Evolutionary conservation across 1,284 basidiomycete genomes (phyloP).

Genomic region (Inonotus hispidus): DNA sequence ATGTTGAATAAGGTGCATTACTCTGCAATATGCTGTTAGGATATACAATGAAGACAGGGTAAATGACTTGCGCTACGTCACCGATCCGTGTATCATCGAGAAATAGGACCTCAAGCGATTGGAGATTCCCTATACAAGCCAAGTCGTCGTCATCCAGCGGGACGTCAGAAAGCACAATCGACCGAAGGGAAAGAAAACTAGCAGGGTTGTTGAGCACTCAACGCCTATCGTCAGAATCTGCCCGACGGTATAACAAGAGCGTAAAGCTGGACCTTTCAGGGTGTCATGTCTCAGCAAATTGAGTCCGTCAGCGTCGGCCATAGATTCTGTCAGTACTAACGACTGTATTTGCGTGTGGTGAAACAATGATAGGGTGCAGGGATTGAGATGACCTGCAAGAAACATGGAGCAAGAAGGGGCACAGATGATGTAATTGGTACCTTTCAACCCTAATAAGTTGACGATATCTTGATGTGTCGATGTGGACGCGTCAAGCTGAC

Average conservation of each 20-base stretch:
- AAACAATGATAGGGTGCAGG: conserved; percentile 34
- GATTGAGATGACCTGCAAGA: conserved; percentile 36
- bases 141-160: conserved; percentile 44
- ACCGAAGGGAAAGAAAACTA: conserved; percentile 45
- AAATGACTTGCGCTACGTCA: conserved; percentile 49
- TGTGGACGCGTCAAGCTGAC: neutral
- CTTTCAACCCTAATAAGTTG: conserved; percentile 12
- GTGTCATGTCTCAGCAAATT: conserved; percentile 39
- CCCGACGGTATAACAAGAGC: conserved; percentile 12
- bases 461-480: conserved; percentile 16
- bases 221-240: neutral
- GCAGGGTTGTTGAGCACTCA: conserved; percentile 47
- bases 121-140: conserved; percentile 46
- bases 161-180: conserved; percentile 43
- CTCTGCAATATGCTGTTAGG: conserved; percentile 27
- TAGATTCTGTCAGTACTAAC: conserved; percentile 39
- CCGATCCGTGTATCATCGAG: conserved; percentile 51
- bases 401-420: neutral
- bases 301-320: conserved; percentile 43
- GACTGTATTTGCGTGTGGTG: conserved; percentile 34
- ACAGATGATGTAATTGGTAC: neutral
- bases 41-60: neutral
- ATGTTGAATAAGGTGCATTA: conserved; percentile 50
- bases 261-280: conserved; percentile 35
- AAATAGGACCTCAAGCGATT: conserved; percentile 41